Conservation (phyloP, 805 yeast genomes). For the Saturnispora mendoncae region DNA sequence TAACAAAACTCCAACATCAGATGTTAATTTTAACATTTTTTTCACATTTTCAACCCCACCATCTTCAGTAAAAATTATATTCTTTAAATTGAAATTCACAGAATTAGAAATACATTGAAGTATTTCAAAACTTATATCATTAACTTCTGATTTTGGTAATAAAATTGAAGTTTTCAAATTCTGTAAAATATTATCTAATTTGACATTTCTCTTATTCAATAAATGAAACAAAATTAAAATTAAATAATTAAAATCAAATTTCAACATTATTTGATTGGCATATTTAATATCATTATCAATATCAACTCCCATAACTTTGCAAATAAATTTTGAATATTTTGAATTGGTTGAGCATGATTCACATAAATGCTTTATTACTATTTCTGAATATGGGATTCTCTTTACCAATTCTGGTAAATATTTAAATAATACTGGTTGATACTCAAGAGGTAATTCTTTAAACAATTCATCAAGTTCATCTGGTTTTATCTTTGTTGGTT, state of each 20-base stretch:
- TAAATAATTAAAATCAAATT: conserved; percentile 4
- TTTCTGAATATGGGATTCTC: neutral
- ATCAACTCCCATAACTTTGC: neutral
- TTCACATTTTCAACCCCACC: neutral
- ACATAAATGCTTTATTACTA: neutral
- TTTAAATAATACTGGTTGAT: neutral
- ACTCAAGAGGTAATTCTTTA: neutral
- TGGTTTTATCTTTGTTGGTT: neutral
- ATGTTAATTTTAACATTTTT: neutral
- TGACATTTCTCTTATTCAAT: conserved; percentile 1
- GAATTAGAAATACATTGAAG: neutral
- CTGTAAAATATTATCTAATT: neutral
- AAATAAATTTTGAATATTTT: neutral
- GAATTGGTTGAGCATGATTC: neutral
- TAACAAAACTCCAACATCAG: conserved; percentile 4
- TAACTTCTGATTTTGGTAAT: neutral
- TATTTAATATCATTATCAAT: neutral
- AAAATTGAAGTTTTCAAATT: neutral
- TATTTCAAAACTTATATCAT: neutral
- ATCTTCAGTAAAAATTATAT: neutral
- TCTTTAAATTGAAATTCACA: neutral
- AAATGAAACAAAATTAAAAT: neutral
- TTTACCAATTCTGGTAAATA: neutral
- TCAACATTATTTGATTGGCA: neutral
- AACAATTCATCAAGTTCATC: neutral